These are phyloP conservation scores for Penicillium oxalicum DNA, from an alignment of 2,329 filamentous ascomycete species.

Conservation along the genomic window DNA sequence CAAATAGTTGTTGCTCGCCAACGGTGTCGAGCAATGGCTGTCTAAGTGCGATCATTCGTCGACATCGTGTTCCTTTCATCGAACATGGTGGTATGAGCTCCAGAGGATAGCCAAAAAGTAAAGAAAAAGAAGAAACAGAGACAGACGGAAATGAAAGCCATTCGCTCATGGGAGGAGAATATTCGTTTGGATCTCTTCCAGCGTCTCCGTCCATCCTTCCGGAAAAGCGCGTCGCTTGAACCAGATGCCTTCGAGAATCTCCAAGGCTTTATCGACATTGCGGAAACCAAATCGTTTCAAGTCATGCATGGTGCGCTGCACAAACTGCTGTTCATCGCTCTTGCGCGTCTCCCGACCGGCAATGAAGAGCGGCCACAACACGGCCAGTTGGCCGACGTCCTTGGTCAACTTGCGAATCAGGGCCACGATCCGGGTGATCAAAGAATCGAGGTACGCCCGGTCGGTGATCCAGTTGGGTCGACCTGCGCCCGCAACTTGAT, in stretches of 20 bases:
- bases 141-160: no score
- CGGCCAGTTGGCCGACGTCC: slow-evolving; percentile 30
- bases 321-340: slow-evolving; percentile 24
- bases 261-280: slow-evolving; percentile 3
- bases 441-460: slow-evolving; percentile 22
- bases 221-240: slow-evolving; percentile 30
- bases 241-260: slow-evolving; percentile 21
- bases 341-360: slow-evolving; percentile 30
- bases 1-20: neutral
- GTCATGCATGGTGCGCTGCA: slow-evolving; percentile 27
- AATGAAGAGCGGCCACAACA: slow-evolving; percentile 32
- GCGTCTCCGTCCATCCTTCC: slow-evolving; percentile 27
- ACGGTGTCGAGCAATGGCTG: no score
- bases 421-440: slow-evolving; percentile 26
- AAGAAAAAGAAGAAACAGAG: no score
- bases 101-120: no score
- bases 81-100: no score
- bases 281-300: slow-evolving; percentile 26
- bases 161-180: slow-evolving; percentile 25
- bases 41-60: no score
- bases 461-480: slow-evolving; percentile 25
- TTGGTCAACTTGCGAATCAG: slow-evolving; percentile 28
- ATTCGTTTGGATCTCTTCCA: slow-evolving; percentile 30
- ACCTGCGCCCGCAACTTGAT: slow-evolving; percentile 28
- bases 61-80: no score